Evolutionary conservation across 805 yeast species (phyloP), one percentile per base, ranked within the genome.

Genomic region (Pichia exigua): DNA sequence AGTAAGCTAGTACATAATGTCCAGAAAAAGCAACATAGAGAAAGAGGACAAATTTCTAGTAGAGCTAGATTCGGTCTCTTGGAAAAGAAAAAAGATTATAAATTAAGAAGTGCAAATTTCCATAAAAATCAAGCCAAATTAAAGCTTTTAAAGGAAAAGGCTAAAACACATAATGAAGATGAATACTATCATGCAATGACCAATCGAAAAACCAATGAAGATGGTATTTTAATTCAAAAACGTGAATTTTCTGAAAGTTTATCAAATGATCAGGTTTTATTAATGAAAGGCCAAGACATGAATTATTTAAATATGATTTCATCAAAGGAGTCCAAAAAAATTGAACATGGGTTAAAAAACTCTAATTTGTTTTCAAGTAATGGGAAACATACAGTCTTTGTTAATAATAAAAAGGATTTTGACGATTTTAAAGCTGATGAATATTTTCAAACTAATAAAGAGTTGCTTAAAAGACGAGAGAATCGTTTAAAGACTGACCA

Each of bases 121-220:
- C 83, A 79, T 61, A 73, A 76, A 67, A 79, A 79, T 58, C 78
- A 79, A 62, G 80, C 80, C 17, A 82, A 80, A 39, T 60, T 94
- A 48, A 87, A 86, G 69, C 75, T 84, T 1, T 75, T 94, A 52
- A 81, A 86, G 58, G 73, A 75, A 42, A 92, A 89, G 64, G 95
- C 87, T 2, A 71, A 75, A 39, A 75, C 76, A 44, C 77, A 89
- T 59, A 94, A 94, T 65, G 95, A 95, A 17, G 99, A 94, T 75
- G 99, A 94, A 68, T 94, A 86, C 71, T 90, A 92, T 68, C 96
- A 89, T 78, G 94, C 89, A 21, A 94, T 94, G 99, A 79, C 83
- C 32, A 73, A 76, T 15, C 73, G 75, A 54, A 76, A 75, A 60
- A 81, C 94, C 5, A 95, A 89, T 57, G 70, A 74, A 2, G 72